Evolutionary conservation across 176 grass and related monocot species (phyloP).

Genomic region (Paspalum notatum): DNA sequence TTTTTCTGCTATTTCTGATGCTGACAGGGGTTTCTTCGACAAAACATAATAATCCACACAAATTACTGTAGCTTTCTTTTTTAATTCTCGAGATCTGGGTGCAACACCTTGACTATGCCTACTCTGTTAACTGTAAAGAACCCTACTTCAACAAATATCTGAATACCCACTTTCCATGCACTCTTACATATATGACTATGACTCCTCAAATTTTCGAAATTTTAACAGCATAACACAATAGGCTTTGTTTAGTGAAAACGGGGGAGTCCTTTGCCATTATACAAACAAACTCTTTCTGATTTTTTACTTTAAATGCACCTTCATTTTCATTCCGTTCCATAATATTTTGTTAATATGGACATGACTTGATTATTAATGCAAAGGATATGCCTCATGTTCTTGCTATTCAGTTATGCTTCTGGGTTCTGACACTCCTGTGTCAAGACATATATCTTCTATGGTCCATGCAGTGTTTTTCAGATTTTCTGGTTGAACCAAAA

Average conservation of each 20-base stretch:
- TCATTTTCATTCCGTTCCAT: not conserved
- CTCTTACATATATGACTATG: not conserved
- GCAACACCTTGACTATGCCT: not conserved
- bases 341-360: not conserved
- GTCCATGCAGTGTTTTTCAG: not conserved
- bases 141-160: not conserved
- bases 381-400: not conserved
- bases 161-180: not conserved
- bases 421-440: not conserved
- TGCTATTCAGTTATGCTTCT: not conserved
- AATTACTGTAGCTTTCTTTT: not conserved
- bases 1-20: not conserved
- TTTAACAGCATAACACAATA: not conserved
- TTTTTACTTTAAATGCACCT: not conserved
- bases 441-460: not conserved
- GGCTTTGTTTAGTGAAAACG: not conserved
- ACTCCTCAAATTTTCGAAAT: too few species aligned
- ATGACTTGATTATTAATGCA: not conserved
- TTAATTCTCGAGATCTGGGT: not conserved
- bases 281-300: not conserved
- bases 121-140: not conserved
- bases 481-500: conserved; percentile 16
- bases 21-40: not conserved
- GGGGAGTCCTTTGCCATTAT: not conserved
- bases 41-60: not conserved